phyloP scores from a whole-genome alignment of 106 monocot genomes.

The Dendrobium nobile region DNA sequence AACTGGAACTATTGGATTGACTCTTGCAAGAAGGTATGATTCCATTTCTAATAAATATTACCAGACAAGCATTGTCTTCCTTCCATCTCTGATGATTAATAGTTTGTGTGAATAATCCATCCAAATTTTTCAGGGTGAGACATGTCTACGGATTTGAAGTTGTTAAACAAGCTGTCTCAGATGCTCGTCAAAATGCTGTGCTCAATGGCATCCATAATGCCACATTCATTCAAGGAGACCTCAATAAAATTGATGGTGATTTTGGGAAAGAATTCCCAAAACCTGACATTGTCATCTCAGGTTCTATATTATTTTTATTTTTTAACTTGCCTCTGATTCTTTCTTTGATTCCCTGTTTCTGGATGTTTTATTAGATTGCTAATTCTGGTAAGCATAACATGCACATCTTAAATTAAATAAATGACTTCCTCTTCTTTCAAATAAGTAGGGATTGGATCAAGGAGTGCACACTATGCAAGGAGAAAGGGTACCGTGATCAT shows the following conservation, averaged over 20 bases:
- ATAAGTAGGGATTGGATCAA: not conserved
- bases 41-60: not conserved
- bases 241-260: conserved; percentile 76
- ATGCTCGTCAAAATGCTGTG: conserved; percentile 77
- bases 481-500: not conserved
- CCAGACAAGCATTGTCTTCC: not conserved
- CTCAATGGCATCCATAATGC: conserved; percentile 85
- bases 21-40: conserved; percentile 77
- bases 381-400: not conserved
- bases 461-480: not conserved
- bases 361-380: not conserved
- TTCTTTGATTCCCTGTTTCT: not conserved
- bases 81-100: not conserved
- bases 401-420: not conserved
- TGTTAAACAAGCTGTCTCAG: conserved; percentile 73
- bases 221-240: conserved; percentile 94
- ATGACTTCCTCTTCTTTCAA: not conserved
- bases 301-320: conserved; percentile 19
- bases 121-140: conserved; percentile 39
- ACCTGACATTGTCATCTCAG: conserved; percentile 91
- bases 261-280: conserved; percentile 91
- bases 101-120: not conserved
- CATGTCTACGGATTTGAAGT: conserved; percentile 98
- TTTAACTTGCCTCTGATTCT: not conserved
- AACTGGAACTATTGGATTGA: conserved; percentile 96